These are phyloP conservation scores for Cordyceps fumosorosea DNA, from an alignment of 2,329 filamentous ascomycete genomes.

Conservation along the genomic window DNA sequence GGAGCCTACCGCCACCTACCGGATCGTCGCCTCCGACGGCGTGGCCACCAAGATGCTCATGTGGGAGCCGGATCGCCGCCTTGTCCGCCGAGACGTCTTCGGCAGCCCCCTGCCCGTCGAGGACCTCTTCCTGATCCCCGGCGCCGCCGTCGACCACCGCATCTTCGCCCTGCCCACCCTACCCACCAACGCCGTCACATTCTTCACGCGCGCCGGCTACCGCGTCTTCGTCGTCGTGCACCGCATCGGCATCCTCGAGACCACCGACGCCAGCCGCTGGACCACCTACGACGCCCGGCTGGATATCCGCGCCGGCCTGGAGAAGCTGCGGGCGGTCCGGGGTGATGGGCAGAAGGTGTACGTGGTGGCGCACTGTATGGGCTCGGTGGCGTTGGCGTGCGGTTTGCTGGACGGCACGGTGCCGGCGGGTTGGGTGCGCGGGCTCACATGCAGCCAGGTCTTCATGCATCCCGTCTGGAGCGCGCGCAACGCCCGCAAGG, in stretches of 20 bases:
- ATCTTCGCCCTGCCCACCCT: slow-evolving; percentile 59
- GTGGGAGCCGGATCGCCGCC: slow-evolving; percentile 43
- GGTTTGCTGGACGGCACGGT: slow-evolving; percentile 59
- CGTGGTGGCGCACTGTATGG: slow-evolving; percentile 57
- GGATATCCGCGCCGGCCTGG: slow-evolving; percentile 50
- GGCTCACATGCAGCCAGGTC: slow-evolving; percentile 53
- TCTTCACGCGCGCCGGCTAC: slow-evolving; percentile 55
- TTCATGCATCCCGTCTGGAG: slow-evolving; percentile 59
- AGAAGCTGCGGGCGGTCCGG: slow-evolving; percentile 41
- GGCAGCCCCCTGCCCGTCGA: slow-evolving; percentile 20
- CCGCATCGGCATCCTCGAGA: slow-evolving; percentile 48
- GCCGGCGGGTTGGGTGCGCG: slow-evolving; percentile 48
- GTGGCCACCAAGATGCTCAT: slow-evolving; percentile 47
- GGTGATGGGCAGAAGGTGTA: slow-evolving; percentile 38
- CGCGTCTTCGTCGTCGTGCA: slow-evolving; percentile 52
- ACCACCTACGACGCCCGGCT: slow-evolving; percentile 55
- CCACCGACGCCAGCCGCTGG: slow-evolving; percentile 40
- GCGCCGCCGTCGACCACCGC: slow-evolving; percentile 56
- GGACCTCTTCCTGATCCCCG: slow-evolving; percentile 56
- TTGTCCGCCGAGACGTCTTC: slow-evolving; percentile 18
- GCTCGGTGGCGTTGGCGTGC: slow-evolving; percentile 49
- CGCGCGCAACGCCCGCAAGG: slow-evolving; percentile 50
- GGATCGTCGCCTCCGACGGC: slow-evolving; percentile 45
- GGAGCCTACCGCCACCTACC: slow-evolving; percentile 33
- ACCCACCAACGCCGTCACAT: slow-evolving; percentile 56